Evolutionary conservation across 2,329 filamentous ascomycete species (phyloP), one percentile per base, ranked within the genome.

Genomic region (Neonectria coccinea): DNA sequence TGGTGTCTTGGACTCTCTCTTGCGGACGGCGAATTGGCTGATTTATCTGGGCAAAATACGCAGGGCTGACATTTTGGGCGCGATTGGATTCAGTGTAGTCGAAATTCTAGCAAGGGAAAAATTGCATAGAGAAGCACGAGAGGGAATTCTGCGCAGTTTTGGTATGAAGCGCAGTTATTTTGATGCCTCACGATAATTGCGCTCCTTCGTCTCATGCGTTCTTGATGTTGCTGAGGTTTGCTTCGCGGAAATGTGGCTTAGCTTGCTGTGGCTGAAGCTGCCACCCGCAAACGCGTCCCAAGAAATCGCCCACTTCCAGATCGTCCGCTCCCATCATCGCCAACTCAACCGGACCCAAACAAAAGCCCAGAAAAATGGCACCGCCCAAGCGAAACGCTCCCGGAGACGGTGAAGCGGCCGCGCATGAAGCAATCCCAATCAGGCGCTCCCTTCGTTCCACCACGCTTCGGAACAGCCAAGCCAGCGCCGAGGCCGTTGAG

Each of bases 401-500:
- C 6, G 56, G 27, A 3, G 20, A 51, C 31, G 56, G 51, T 5
- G n/a, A 20, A 6, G 22, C 45, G 1, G 3, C 54, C 5, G 16
- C 36, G 0, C 55, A 68, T 0, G 50, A 69, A 11, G n/a, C 11
- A 9, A 6, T 20, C 0, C 64, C 68, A 0, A 73, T 72, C 41
- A 29, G 71, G 5, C 16, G 71, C 11, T 73, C 71, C 6, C 53
- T 65, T 9, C 64, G 71, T 11, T 59, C 61, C 10, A 56, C 61
- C 14, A 6, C 68, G 68, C 25, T 42, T 56, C 70, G 4, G 50
- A 62, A 48, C 2, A 70, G 61, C 22, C 48, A 10, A 42, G 33
- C 48, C 22, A 39, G 29, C 16, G 41, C 41, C 22, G 48, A 63
- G 36, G n/a, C 50, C 20, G 44, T 44, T 29, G 18, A 51, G 4